Percentiles rank a stretch among this genome's conserved stretches.
Conservation (phyloP, 2,329 filamentous ascomycete species). For the Verticillium longisporum region DNA sequence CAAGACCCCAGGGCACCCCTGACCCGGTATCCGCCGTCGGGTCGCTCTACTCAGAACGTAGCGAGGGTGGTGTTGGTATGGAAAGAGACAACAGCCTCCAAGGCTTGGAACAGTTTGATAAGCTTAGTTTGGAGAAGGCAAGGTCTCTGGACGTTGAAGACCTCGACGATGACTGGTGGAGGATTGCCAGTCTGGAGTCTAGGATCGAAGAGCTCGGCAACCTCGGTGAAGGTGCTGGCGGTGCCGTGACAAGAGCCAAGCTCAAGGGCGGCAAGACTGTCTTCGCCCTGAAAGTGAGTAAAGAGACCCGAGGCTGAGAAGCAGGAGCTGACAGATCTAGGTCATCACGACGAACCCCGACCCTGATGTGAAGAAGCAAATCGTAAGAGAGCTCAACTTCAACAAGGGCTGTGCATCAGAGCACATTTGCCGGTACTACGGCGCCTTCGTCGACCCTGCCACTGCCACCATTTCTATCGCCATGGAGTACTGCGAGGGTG, state of each 20-base stretch:
- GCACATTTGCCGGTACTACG: conserved; percentile 96
- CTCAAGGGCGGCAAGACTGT: conserved; percentile 88
- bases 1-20: conserved; percentile 60
- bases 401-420: conserved; percentile 96
- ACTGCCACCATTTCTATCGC: conserved; percentile 96
- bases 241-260: conserved; percentile 86
- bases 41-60: conserved; percentile 74
- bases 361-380: conserved; percentile 97
- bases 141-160: conserved; percentile 86
- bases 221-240: conserved; percentile 89
- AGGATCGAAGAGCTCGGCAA: conserved; percentile 84
- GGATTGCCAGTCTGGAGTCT: conserved; percentile 82
- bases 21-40: conserved; percentile 87
- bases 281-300: conserved; percentile 84
- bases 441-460: conserved; percentile 92
- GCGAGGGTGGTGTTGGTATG: conserved; percentile 69
- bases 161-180: conserved; percentile 90
- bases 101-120: conserved; percentile 70
- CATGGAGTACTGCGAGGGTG: conserved; percentile 98
- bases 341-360: conserved; percentile 98
- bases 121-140: conserved; percentile 75
- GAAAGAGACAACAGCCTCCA: conserved; percentile 77
- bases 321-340: conserved; percentile 34
- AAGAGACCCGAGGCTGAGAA: background rate
- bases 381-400: conserved; percentile 90